phyloP scores from a whole-genome alignment of 192 early-diverging fungal species.

The Backusella tarrabulga region DNA sequence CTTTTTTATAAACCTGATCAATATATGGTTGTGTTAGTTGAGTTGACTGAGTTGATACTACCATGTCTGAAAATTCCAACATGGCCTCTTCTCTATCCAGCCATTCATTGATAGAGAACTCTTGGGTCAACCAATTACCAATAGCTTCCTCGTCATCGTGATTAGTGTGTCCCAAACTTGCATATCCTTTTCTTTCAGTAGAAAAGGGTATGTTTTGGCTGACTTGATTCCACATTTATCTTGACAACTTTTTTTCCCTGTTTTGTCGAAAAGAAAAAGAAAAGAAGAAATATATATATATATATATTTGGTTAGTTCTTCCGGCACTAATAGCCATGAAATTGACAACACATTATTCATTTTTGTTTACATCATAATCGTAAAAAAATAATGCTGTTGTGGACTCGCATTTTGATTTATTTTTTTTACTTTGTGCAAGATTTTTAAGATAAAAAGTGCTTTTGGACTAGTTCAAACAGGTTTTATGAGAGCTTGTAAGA shows the following conservation, averaged over 20 bases:
- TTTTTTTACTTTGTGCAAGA: no score
- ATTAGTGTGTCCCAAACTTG: not conserved
- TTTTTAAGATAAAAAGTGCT: no score
- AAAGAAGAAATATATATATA: not conserved
- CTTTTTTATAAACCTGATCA: not conserved
- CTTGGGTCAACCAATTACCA: not conserved
- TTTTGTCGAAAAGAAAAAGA: not conserved
- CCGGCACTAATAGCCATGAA: not conserved
- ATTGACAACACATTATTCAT: not conserved
- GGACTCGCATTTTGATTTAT: no score
- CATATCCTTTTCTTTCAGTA: not conserved
- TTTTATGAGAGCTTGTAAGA: no score
- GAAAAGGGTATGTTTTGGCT: not conserved
- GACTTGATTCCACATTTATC: not conserved
- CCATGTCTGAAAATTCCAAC: not conserved
- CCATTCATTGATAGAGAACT: constrained; percentile 1
- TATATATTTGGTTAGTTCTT: not conserved
- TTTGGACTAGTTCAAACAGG: no score
- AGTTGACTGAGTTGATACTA: no score
- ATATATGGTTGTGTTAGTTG: not conserved
- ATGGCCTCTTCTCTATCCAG: not conserved
- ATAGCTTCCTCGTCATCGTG: not conserved
- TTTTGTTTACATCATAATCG: no score
- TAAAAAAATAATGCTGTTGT: no score
- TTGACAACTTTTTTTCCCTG: not conserved